A percentile compares a stretch with the other conserved stretches of the same genome.
phyloP scores from a whole-genome alignment of 2,329 filamentous ascomycete species.

The Cladophialophora psammophila region DNA sequence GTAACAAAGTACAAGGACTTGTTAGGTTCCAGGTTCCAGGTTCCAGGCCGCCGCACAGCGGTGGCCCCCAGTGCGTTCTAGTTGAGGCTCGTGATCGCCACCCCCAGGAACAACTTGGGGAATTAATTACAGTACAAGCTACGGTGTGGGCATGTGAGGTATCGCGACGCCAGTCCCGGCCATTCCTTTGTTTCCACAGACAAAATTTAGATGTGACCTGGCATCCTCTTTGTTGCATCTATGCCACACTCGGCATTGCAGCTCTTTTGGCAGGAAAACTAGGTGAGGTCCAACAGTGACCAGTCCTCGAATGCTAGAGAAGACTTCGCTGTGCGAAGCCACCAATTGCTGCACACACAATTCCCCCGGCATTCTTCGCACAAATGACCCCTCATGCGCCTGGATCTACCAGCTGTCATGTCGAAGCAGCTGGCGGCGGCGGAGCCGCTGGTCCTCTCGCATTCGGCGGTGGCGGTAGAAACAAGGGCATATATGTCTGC shows the following conservation, averaged over 20 bases:
- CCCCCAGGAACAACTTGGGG: neutral
- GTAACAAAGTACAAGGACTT: too few relatives aligned
- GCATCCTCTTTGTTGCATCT: neutral
- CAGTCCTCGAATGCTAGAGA: neutral
- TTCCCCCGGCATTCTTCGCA: conserved; percentile 20
- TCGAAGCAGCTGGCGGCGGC: conserved; percentile 56
- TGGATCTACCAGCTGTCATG: conserved; percentile 19
- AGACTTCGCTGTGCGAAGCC: neutral
- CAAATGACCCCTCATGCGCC: conserved; percentile 4
- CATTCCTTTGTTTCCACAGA: neutral
- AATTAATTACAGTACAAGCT: neutral
- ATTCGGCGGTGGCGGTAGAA: conserved; percentile 63
- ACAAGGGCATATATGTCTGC: conserved; percentile 69
- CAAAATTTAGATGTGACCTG: neutral
- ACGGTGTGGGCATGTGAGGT: neutral
- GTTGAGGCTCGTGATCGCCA: neutral
- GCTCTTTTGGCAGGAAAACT: neutral
- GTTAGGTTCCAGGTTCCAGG: neutral
- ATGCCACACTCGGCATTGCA: neutral
- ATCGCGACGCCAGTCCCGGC: too few relatives aligned
- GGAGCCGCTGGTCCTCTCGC: conserved; percentile 50
- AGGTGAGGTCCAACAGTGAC: neutral
- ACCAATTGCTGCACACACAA: neutral
- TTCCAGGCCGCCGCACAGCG: neutral
- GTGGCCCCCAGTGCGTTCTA: too few relatives aligned